Evolutionary conservation across 1,284 basidiomycete species (phyloP), one percentile per base, ranked within the genome.

Genomic region (Sporisorium scitamineum): DNA sequence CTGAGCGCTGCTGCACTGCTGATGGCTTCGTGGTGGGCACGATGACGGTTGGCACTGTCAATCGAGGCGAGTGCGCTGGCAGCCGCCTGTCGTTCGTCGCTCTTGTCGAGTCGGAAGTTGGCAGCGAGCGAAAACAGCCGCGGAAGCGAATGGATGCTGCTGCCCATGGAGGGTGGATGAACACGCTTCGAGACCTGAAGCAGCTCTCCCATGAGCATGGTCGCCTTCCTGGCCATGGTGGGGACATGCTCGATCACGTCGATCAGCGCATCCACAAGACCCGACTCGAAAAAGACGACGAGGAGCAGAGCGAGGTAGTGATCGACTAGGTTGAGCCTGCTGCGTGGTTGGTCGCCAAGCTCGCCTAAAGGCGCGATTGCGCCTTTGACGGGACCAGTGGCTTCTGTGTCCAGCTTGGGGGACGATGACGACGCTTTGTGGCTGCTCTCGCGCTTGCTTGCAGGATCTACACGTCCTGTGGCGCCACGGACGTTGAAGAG

Each of bases 241-340:
- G 64, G 56, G 5, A 70, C 37, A 24, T 78, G 70, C 52, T 83
- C 69, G 45, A 85, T 72, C 14, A 83, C 72, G 29, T 73, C 68
- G 22, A 84, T 79, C 1, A 85, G 64, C 2, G 82, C 82, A 31
- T 80, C 80, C 27, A 83, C 59, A 1, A 99, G 87, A 10, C 95
- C 96, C 2, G 93, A 92, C 76, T 95, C 92, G 16, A 92, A 90
- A 67, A 98, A 91, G 5, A 97, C 90, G 14, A 94, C 88, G 9
- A 98, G 89, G 3, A 99, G 87, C n/a, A 99, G 88, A 0, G 93
- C 92, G 48, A 96, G 90, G 83, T 94, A 99, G 82, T 99, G 96
- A 82, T 98, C 95, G 3, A 94, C 92, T 7, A 98, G 86, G 78
- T 93, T 95, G 42, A 94, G 91, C 16, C 70, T 53, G 39, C 61